phyloP scores from a whole-genome alignment of 768 basidiomycete genomes.

The Tylopilus rubrobrunneus region DNA sequence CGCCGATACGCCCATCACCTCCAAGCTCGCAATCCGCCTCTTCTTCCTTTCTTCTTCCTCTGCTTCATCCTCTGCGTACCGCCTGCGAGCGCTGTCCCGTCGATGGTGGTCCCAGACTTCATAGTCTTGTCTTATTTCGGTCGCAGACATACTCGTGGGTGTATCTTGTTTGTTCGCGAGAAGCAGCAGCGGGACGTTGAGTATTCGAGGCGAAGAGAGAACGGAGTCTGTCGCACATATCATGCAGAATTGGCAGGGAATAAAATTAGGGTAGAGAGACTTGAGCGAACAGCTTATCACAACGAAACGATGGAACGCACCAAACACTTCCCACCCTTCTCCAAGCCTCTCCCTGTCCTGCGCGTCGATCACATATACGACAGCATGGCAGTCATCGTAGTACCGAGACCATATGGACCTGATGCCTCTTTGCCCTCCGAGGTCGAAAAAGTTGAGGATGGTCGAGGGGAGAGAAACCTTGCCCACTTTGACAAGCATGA shows the following conservation, averaged over 20 bases:
- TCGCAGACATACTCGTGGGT: slow-evolving; percentile 73
- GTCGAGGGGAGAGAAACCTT: slow-evolving; percentile 92
- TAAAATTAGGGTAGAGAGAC: too few relatives aligned
- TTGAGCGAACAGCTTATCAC: neutral
- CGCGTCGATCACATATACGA: slow-evolving; percentile 93
- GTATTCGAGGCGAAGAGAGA: slow-evolving; percentile 83
- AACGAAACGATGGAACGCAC: slow-evolving; percentile 43
- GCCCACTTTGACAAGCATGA: slow-evolving; percentile 54
- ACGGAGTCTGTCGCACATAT: slow-evolving; percentile 61
- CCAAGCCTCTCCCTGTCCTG: slow-evolving; percentile 82
- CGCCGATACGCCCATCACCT: slow-evolving; percentile 89
- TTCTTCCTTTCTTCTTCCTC: slow-evolving; percentile 42
- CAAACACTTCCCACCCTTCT: slow-evolving; percentile 98
- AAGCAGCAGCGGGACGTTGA: slow-evolving; percentile 85
- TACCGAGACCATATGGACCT: slow-evolving; percentile 93
- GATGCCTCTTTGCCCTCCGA: slow-evolving; percentile 93
- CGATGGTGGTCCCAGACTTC: slow-evolving; percentile 82
- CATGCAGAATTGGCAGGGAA: neutral
- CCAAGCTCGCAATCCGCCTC: slow-evolving; percentile 68
- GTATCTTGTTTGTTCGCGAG: slow-evolving; percentile 97
- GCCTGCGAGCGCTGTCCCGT: slow-evolving; percentile 58
- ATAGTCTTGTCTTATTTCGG: slow-evolving; percentile 87
- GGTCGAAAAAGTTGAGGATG: slow-evolving; percentile 94
- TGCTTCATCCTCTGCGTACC: slow-evolving; percentile 48
- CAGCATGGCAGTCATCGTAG: slow-evolving; percentile 95